Percentiles rank a stretch among this genome's conserved stretches.
Evolutionary conservation across 805 yeast species (phyloP).

Genomic region (Zygoascus ofunaensis): DNA sequence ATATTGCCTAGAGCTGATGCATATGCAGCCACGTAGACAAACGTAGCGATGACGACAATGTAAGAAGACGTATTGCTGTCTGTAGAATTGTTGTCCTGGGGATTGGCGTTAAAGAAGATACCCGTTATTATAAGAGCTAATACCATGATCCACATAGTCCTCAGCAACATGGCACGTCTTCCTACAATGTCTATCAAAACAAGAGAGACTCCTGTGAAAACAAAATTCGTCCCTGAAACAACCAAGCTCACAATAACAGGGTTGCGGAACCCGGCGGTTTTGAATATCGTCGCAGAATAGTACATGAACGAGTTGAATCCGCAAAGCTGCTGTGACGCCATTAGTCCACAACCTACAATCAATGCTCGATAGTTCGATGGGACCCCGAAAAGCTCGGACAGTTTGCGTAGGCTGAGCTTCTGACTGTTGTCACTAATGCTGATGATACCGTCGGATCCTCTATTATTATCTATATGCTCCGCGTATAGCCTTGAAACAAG

Average conservation of each 20-base stretch:
- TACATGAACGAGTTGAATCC: slow-evolving; percentile 97
- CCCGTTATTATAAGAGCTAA: slow-evolving; percentile 69
- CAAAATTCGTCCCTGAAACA: slow-evolving; percentile 87
- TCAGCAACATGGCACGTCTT: slow-evolving; percentile 69
- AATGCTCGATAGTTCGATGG: slow-evolving; percentile 51
- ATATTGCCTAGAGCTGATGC: slow-evolving; percentile 94
- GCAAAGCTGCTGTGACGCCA: slow-evolving; percentile 92
- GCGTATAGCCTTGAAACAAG: slow-evolving; percentile 55
- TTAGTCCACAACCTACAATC: slow-evolving; percentile 82
- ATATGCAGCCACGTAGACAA: slow-evolving; percentile 77
- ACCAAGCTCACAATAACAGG: slow-evolving; percentile 81
- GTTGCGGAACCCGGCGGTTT: slow-evolving; percentile 77
- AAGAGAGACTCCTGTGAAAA: slow-evolving; percentile 79
- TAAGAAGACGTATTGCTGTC: slow-evolving; percentile 26
- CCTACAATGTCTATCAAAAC: slow-evolving; percentile 81
- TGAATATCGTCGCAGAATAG: slow-evolving; percentile 85
- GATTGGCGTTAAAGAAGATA: slow-evolving; percentile 52
- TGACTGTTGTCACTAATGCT: slow-evolving; percentile 3
- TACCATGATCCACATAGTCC: slow-evolving; percentile 79
- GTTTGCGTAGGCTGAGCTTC: slow-evolving; percentile 3
- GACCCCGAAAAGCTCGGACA: slow-evolving; percentile 25
- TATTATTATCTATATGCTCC: slow-evolving; percentile 12
- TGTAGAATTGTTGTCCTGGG: not conserved
- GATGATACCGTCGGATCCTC: not conserved
- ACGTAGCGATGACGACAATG: slow-evolving; percentile 73